phyloP scores from a whole-genome alignment of 306 rosid genomes.

The Begonia peltatifolia region DNA sequence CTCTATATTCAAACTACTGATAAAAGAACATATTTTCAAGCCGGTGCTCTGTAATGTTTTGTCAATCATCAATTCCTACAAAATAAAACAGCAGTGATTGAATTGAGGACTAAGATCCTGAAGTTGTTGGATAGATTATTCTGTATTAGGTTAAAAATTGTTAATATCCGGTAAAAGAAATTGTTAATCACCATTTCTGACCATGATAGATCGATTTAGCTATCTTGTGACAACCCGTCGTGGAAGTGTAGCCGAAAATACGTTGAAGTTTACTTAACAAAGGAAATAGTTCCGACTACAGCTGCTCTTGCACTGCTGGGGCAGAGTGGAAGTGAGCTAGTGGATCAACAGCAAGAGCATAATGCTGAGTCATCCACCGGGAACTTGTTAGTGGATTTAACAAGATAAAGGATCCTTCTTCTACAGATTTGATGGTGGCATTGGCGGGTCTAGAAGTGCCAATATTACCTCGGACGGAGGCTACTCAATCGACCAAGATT shows the following conservation, averaged over 20 bases:
- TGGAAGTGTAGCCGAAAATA: constrained; percentile 78
- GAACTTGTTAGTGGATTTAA: constrained; percentile 73
- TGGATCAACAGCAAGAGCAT: constrained; percentile 32
- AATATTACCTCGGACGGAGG: constrained; percentile 75
- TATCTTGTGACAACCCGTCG: constrained; percentile 79
- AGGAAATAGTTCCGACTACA: constrained; percentile 81
- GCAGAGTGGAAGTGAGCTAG: constrained; percentile 28
- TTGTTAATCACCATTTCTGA: constrained; percentile 52
- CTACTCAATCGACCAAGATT: constrained; percentile 77
- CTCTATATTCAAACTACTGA: no score
- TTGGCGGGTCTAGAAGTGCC: constrained; percentile 86
- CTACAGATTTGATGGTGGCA: constrained; percentile 55
- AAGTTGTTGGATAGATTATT: no score
- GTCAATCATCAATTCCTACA: no score
- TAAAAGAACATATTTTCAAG: no score
- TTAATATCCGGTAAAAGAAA: no score
- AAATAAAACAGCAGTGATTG: no score
- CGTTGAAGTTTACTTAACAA: constrained; percentile 88
- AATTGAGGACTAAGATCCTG: no score
- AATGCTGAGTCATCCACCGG: no score
- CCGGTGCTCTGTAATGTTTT: no score
- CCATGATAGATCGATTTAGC: constrained; percentile 64
- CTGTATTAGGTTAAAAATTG: no score
- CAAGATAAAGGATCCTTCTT: constrained; percentile 63
- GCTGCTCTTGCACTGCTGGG: constrained; percentile 36